Conservation (phyloP, 257 asterid genomes). For the Ajuga chamaepitys region DNA sequence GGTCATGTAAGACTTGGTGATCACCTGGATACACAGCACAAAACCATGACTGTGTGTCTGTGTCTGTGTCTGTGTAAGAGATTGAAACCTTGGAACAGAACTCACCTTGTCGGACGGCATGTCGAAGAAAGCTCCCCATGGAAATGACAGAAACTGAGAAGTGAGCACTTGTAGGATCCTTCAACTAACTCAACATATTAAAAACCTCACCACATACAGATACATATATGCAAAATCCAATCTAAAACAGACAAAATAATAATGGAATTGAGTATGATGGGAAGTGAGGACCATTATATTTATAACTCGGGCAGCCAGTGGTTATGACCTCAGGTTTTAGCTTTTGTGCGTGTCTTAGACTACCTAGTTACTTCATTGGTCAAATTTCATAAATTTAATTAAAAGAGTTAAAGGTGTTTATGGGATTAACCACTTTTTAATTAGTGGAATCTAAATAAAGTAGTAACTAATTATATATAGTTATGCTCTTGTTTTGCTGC, state of each 20-base stretch:
- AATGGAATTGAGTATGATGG: slow-evolving; percentile 12
- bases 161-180: slow-evolving; percentile 30
- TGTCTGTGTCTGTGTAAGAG: too few species aligned
- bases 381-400: background rate
- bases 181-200: background rate
- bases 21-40: background rate
- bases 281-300: slow-evolving; percentile 7
- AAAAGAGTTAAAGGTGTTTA: background rate
- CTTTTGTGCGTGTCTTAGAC: slow-evolving; percentile 15
- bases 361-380: too few species aligned
- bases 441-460: slow-evolving; percentile 20
- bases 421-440: slow-evolving; percentile 12
- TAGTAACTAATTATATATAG: slow-evolving; percentile 12
- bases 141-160: slow-evolving; percentile 38
- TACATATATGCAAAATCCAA: background rate
- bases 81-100: background rate
- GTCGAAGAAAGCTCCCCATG: slow-evolving; percentile 20
- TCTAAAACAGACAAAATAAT: slow-evolving; percentile 16
- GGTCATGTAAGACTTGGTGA: background rate
- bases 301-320: background rate
- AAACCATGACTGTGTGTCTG: background rate
- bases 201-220: background rate
- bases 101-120: background rate
- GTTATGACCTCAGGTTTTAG: slow-evolving; percentile 15
- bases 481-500: slow-evolving; percentile 13